phyloP scores from a whole-genome alignment of 2,329 filamentous ascomycete species.

The Mycosphaerella sp. region DNA sequence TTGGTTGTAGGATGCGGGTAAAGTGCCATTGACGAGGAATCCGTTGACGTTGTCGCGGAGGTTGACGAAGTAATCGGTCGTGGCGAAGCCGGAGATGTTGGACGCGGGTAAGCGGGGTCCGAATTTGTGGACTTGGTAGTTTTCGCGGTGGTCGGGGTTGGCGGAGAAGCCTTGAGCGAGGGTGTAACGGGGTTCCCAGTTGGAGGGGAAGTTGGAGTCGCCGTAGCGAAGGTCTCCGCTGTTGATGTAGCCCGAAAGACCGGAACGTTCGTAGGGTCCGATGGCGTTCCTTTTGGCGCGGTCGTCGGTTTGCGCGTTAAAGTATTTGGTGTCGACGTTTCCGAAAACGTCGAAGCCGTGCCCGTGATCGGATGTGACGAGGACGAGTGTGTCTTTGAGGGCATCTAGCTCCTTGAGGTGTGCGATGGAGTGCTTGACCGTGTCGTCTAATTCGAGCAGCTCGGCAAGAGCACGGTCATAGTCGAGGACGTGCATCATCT shows the following conservation, averaged over 20 bases:
- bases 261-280: conserved; percentile 66
- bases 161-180: conserved; percentile 67
- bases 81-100: conserved; percentile 43
- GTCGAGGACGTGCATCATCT: conserved; percentile 81
- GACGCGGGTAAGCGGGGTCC: conserved; percentile 58
- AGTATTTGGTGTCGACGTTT: conserved; percentile 71
- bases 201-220: conserved; percentile 69
- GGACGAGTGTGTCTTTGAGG: conserved; percentile 67
- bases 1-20: conserved; percentile 56
- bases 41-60: conserved; percentile 59
- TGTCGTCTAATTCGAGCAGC: conserved; percentile 79
- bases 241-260: conserved; percentile 67
- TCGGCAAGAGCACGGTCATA: conserved; percentile 82
- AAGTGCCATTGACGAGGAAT: conserved; percentile 68
- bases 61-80: conserved; percentile 59
- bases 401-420: conserved; percentile 60
- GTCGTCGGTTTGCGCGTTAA: conserved; percentile 57
- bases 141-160: conserved; percentile 68
- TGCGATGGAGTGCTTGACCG: conserved; percentile 65
- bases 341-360: conserved; percentile 87
- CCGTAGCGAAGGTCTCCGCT: conserved; percentile 56
- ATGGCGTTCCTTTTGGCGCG: conserved; percentile 70
- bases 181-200: conserved; percentile 80
- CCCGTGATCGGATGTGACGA: conserved; percentile 82
- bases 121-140: conserved; percentile 61